Evolutionary conservation across 2,329 filamentous ascomycete genomes (phyloP), one percentile per base, ranked within the genome.

Genomic region (Colletotrichum godetiae): DNA sequence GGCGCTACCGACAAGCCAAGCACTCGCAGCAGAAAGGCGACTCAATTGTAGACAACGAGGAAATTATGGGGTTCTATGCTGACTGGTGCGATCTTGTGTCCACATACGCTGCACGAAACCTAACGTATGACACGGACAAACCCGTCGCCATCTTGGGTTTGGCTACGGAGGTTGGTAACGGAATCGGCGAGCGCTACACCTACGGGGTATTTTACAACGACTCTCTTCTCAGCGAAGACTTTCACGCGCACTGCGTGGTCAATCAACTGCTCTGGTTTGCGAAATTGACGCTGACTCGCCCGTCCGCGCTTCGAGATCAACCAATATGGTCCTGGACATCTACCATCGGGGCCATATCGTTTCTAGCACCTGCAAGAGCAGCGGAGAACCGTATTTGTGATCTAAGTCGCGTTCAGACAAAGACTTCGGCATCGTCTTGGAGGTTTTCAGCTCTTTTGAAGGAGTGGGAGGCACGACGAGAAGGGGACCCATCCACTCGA

Each of bases 21-120:
- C 15, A 33, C 15, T 19, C 12, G 7, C 19, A 35, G 12, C 15
- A 10, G 11, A 7, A 12, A 31, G 5, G 19, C 11, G 15, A 6
- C 27, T 11, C 15, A 12, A 0, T 2, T 4, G 15, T 60, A 24
- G 57, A 42, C 7, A 6, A 60, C 24, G 29, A 22, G 19, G 57
- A 56, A 11, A 56, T 27, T 4, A 12, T 56, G 15, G 53, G 24
- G 13, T 56, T 56, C 53, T 56, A 56, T 27, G 53, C 53, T 4
- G 53, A 56, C 53, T 60, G 57, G 57, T 35, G 57, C 31, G 31
- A 60, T 60, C n/a, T 60, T 6, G 57, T 60, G 57, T 60, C 57
- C 12, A 42, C 57, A 8, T 60, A 60, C 53, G 27, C 53, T 27
- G 22, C 53, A 24, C 5, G 53, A 27, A 29, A 15, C 53, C 27